Percentiles rank a stretch among this genome's conserved stretches.
phyloP scores from a whole-genome alignment of 2,329 filamentous ascomycete species.

The Calonectria montana region DNA sequence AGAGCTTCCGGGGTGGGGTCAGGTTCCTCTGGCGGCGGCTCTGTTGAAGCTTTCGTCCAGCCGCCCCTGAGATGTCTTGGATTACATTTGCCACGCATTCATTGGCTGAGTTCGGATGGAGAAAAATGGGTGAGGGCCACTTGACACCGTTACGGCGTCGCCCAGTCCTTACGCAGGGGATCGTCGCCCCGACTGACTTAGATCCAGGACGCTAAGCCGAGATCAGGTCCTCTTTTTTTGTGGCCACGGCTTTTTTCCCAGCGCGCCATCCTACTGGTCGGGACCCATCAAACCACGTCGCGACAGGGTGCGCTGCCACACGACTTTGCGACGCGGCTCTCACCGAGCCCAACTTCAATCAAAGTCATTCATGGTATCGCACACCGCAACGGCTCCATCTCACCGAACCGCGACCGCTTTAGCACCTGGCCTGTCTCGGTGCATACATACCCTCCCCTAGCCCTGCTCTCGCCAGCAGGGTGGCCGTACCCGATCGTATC shows the following conservation, averaged over 20 bases:
- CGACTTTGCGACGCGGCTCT: slow-evolving; percentile 3
- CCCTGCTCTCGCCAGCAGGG: not conserved
- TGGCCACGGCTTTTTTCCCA: slow-evolving; percentile 2
- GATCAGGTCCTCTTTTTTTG: slow-evolving; percentile 42
- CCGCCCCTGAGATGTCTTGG: slow-evolving; percentile 40
- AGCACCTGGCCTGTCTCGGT: slow-evolving; percentile 6
- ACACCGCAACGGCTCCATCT: slow-evolving; percentile 1
- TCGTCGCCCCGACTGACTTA: slow-evolving; percentile 36
- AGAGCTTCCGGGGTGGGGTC: slow-evolving; percentile 34
- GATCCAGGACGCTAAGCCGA: slow-evolving; percentile 42
- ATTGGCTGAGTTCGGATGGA: slow-evolving; percentile 40
- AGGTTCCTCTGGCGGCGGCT: slow-evolving; percentile 37
- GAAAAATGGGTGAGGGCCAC: slow-evolving; percentile 34
- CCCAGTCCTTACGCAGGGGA: slow-evolving; percentile 36
- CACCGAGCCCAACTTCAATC: slow-evolving; percentile 2
- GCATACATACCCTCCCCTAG: not conserved
- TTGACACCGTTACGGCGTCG: slow-evolving; percentile 32
- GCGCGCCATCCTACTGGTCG: not conserved
- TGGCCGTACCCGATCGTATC: not conserved
- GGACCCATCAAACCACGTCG: slow-evolving; percentile 17
- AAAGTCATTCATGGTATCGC: not conserved
- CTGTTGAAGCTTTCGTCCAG: slow-evolving; percentile 35
- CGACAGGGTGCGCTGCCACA: slow-evolving; percentile 7
- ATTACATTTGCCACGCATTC: slow-evolving; percentile 41
- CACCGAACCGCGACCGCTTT: not conserved